Percentiles rank a stretch among this genome's conserved stretches.
Conservation (phyloP, 306 rosid genomes). For the Hippophae rhamnoides region DNA sequence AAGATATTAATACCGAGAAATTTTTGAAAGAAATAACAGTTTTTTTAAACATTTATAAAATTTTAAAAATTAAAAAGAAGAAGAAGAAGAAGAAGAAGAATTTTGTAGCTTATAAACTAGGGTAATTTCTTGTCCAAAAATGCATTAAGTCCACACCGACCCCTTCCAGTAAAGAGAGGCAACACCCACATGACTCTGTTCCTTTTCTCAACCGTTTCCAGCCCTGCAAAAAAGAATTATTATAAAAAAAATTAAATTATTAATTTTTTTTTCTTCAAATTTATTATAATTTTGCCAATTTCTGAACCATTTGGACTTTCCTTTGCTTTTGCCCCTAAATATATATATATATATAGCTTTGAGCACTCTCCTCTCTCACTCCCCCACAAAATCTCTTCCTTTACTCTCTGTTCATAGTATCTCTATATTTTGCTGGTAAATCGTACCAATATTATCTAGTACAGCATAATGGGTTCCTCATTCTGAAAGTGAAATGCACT, state of each 20-base stretch:
- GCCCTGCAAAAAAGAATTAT: slow-evolving; percentile 26
- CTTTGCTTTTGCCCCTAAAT: slow-evolving; percentile 16
- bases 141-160: slow-evolving; percentile 66
- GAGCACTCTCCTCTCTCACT: slow-evolving; percentile 34
- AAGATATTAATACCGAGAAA: no score
- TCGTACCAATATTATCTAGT: slow-evolving; percentile 28
- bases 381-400: slow-evolving; percentile 25
- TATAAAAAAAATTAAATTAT: background rate
- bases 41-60: no score
- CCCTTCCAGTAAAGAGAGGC: slow-evolving; percentile 26
- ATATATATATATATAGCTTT: slow-evolving; percentile 59
- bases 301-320: slow-evolving; percentile 31
- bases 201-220: slow-evolving; percentile 34
- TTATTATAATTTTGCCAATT: slow-evolving; percentile 18
- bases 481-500: background rate
- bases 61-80: no score
- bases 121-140: slow-evolving; percentile 4
- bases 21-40: no score
- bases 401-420: slow-evolving; percentile 5
- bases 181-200: slow-evolving; percentile 64
- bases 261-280: background rate
- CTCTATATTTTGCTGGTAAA: slow-evolving; percentile 28
- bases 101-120: no score
- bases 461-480: background rate
- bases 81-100: no score